Conservation (phyloP, 139 green algal genomes). For the Tetraselmis chui region DNA sequence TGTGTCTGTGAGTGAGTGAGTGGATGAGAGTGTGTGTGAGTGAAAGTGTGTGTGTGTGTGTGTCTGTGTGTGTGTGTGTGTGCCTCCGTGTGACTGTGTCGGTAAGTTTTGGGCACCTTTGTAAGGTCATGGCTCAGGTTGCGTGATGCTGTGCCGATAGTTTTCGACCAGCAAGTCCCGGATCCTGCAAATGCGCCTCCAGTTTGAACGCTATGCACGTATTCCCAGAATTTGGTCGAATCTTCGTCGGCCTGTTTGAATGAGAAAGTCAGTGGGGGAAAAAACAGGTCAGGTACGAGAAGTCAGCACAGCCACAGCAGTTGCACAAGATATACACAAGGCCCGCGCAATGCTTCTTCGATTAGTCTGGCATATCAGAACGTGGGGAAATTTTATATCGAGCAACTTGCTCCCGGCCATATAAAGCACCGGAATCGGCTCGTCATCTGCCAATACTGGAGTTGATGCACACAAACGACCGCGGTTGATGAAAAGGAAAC, state of each 20-base stretch:
- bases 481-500: not conserved
- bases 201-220: slow-evolving; percentile 17
- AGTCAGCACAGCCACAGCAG: too few species aligned
- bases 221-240: slow-evolving; percentile 37
- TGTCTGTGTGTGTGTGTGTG: too few species aligned
- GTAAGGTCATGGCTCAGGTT: not conserved
- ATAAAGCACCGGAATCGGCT: too few species aligned
- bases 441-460: not conserved
- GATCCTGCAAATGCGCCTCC: not conserved
- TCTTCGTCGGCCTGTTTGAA: slow-evolving; percentile 39
- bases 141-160: not conserved
- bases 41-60: too few species aligned
- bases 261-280: too few species aligned
- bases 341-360: not conserved
- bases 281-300: too few species aligned
- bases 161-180: slow-evolving; percentile 12
- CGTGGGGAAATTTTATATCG: too few species aligned
- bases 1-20: too few species aligned
- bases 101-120: not conserved
- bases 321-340: not conserved
- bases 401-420: too few species aligned
- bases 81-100: not conserved
- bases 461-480: too few species aligned
- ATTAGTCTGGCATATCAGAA: not conserved
- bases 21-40: too few species aligned